phyloP scores from a whole-genome alignment of 2,329 filamentous ascomycete species.

The Fusarium redolens region DNA sequence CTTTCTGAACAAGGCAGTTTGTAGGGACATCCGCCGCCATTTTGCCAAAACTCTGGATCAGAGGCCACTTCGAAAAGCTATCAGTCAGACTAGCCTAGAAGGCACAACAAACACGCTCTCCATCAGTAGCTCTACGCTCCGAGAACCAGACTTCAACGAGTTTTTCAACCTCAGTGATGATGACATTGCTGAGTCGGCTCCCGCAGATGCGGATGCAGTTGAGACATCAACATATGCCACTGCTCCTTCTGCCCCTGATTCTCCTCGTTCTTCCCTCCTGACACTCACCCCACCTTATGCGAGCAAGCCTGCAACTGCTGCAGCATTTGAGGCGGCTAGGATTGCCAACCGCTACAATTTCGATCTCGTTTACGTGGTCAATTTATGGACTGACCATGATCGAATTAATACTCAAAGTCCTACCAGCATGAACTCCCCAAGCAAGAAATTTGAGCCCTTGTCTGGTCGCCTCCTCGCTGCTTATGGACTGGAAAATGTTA shows the following conservation, averaged over 20 bases:
- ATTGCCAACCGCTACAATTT: constrained; percentile 68
- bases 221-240: constrained; percentile 27
- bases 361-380: constrained; percentile 69
- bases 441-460: constrained; percentile 43
- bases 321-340: constrained; percentile 65
- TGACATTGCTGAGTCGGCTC: constrained; percentile 63
- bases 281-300: constrained; percentile 59
- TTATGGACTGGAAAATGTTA: constrained; percentile 63
- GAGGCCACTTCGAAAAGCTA: constrained; percentile 40
- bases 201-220: constrained; percentile 33
- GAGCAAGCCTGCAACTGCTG: constrained; percentile 58
- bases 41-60: constrained; percentile 43
- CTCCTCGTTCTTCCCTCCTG: constrained; percentile 51
- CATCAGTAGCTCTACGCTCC: constrained; percentile 53
- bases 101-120: constrained; percentile 44
- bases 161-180: constrained; percentile 67
- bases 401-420: constrained; percentile 9
- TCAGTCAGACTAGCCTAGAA: constrained; percentile 48
- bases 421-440: constrained; percentile 9
- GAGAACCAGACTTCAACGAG: constrained; percentile 64
- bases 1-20: constrained; percentile 44
- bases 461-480: constrained; percentile 66
- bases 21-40: constrained; percentile 43
- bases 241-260: constrained; percentile 39
- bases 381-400: constrained; percentile 62